Evolutionary conservation across 805 yeast species (phyloP), one percentile per base, ranked within the genome.

Genomic region (Ogataea polymorpha): DNA sequence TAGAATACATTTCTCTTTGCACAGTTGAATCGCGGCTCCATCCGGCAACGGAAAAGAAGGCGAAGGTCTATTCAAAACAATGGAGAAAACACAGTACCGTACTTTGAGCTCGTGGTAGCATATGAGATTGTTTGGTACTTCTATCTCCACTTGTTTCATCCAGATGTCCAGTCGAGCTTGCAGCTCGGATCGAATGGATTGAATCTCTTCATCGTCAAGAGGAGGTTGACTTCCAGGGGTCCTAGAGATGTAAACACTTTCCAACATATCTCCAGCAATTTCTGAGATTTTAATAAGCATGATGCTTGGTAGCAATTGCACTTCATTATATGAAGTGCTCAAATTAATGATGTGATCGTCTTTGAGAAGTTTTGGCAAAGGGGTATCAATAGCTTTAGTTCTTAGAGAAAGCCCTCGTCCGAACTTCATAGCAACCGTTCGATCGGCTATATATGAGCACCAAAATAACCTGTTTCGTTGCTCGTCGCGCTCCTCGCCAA

Each of bases 381-480:
- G 57, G 0, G 59, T 49, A 38, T 55, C 58, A 20, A 54, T 54
- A 16, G 59, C 58, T 32, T 53, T 56, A 17, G 46, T 54, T 30
- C 59, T 32, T 18, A 54, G 32, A 11, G 58, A 54, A 8, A 55
- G 37, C 3, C 59, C 55, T 29, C 57, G 44, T n/a, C 56, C 54
- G 31, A 46, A 48, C 42, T 48, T 50, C 59, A 54, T 51, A 4
- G 59, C 57, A 16, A 55, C 51, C n/a, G 48, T 44, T 23, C 59
- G 44, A 15, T 55, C 59, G 11, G 50, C 42, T 3, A 49, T 50
- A 30, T 54, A 55, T 6, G 56, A 48, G 21, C 52, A 42, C 59
- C 59, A 55, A 32, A 55, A 55, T 20, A 55, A 29, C 31, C 59
- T 45, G 41, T 51, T 54, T 31, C 59, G 49, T 9, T 49, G 41